Base-by-base conservation (phyloP, 768 basidiomycete genomes). In the Phanerochaete sordida region DNA sequence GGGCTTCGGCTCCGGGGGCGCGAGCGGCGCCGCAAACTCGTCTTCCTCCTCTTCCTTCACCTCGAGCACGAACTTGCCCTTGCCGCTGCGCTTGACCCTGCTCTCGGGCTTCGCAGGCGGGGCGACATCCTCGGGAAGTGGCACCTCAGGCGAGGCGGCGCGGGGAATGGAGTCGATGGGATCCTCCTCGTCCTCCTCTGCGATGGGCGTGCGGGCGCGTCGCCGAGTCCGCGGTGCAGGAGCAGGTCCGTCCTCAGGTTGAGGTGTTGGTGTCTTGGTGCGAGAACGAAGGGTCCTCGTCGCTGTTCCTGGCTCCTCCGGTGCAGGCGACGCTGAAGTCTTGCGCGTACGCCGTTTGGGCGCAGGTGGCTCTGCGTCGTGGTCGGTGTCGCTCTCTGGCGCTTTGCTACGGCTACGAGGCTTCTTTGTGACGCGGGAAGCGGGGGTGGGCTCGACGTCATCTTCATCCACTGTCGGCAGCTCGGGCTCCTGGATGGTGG, bases 341-440 rank as follows among this genome's bases (percentile, higher is more conserved):
- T 64, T 60, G 39, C 72, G 66, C 3, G 70, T 69, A 33, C 69
- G 70, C 6, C 69, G 69, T 16, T 63, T 62, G 4, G 35, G 21
- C 21, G 19, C 31, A 1, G 61, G 39, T 12, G 59, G 23, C 15
- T 53, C 30, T 13, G 28, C 44, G 8, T 21, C 51, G 19, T 56
- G 48, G 7, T 62, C 56, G 23, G 60, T 21, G 39, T 47, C 37
- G n/a, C 43, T 30, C 23, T 63, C 66, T 12, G 60, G 53, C 27
- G 48, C 57, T 24, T 60, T 37, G 59, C 52, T n/a, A 3, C 55
- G 47, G 44, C 50, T 57, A n/a, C n/a, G n/a, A n/a, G n/a, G n/a
- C 43, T 39, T 59, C 21, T 61, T 51, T 9, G 49, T 56, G 13
- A 51, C 58, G 12, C 62, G 50, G 2, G 54, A 23, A 3, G 60